Conservation (phyloP, 805 yeast genomes). For the Maudiozyma barnettii region DNA sequence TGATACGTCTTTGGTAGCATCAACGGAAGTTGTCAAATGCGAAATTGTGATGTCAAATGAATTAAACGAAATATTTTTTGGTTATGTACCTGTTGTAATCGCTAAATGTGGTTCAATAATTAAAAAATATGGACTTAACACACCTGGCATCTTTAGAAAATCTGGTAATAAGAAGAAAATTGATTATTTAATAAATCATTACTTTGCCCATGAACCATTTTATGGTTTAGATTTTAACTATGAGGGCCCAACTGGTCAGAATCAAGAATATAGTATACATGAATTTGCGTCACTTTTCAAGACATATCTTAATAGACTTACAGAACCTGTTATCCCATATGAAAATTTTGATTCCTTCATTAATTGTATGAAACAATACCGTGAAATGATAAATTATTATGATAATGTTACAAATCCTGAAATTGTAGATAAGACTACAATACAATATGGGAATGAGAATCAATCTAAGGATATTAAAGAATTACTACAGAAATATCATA, state of each 20-base stretch:
- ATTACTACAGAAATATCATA: neutral
- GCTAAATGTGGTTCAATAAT: constrained; percentile 85
- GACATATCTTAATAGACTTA: constrained; percentile 72
- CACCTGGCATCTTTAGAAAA: constrained; percentile 85
- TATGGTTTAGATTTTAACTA: constrained; percentile 64
- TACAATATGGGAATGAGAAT: too few species aligned
- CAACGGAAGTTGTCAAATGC: neutral
- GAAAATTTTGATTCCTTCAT: constrained; percentile 66
- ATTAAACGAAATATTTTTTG: neutral
- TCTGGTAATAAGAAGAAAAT: constrained; percentile 85
- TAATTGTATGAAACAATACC: constrained; percentile 46
- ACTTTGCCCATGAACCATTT: constrained; percentile 78
- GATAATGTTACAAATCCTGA: neutral
- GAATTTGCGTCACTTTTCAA: constrained; percentile 88
- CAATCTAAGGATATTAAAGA: neutral
- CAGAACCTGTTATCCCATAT: constrained; percentile 84
- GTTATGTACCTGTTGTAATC: constrained; percentile 71
- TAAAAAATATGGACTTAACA: constrained; percentile 62
- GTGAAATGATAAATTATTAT: neutral
- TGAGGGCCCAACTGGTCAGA: constrained; percentile 46
- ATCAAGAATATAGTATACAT: constrained; percentile 75
- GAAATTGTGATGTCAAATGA: neutral
- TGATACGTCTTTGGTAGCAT: neutral
- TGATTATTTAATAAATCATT: constrained; percentile 67
- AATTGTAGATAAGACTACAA: too few species aligned